These are phyloP conservation scores for Pseudozyma thailandica DNA, from an alignment of 1,284 basidiomycete genomes.

Conservation along the genomic window DNA sequence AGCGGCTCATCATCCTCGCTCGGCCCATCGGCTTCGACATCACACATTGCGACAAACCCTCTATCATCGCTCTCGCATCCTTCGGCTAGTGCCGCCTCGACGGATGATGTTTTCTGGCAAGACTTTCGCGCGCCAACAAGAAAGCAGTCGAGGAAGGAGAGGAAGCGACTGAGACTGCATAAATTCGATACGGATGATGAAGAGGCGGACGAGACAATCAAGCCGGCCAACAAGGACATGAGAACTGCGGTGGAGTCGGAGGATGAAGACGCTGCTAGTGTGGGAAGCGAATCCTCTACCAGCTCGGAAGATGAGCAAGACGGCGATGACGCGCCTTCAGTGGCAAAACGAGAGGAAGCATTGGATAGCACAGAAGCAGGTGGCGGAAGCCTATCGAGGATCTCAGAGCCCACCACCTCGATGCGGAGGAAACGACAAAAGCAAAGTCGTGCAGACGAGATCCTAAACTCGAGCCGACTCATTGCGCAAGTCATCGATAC, in stretches of 20 bases:
- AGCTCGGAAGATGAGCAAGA: background rate
- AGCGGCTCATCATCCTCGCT: constrained; percentile 14
- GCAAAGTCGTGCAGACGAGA: background rate
- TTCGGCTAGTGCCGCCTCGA: background rate
- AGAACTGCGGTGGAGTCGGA: constrained; percentile 5
- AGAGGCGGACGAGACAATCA: background rate
- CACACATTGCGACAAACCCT: constrained; percentile 6
- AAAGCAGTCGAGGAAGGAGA: background rate
- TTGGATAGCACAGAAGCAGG: background rate
- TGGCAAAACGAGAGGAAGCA: too few species aligned
- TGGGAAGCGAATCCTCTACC: constrained; percentile 16
- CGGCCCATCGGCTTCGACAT: constrained; percentile 15
- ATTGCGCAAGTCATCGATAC: constrained; percentile 18
- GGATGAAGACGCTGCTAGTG: constrained; percentile 11
- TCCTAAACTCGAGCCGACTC: constrained; percentile 4
- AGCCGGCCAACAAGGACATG: background rate
- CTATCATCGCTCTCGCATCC: constrained; percentile 19
- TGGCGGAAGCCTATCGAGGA: background rate
- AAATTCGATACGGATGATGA: constrained; percentile 22
- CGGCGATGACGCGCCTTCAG: background rate
- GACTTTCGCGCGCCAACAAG: constrained; percentile 8
- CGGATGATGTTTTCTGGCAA: constrained; percentile 31
- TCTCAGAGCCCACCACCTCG: background rate
- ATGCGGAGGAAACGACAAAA: background rate
- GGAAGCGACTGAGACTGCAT: constrained; percentile 16